Evolutionary conservation across 352 stramenopile species (phyloP).

Genomic region (Pythium rishiriense): DNA sequence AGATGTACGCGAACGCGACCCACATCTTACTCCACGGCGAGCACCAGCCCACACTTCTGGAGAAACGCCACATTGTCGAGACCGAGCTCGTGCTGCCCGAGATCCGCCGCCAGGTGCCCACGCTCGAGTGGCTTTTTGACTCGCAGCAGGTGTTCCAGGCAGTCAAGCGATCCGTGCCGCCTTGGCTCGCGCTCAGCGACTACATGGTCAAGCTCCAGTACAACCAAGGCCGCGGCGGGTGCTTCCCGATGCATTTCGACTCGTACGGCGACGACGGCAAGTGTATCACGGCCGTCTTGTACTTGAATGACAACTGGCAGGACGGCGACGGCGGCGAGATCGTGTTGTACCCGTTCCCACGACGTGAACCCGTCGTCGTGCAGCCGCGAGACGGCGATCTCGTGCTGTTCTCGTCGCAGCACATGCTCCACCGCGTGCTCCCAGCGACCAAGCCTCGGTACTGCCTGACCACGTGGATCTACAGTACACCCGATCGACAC

Average conservation of each 20-base stretch:
- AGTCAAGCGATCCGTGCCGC: conserved; percentile 33
- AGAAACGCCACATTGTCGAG: conserved; percentile 83
- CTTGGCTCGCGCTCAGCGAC: conserved; percentile 44
- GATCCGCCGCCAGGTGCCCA: conserved; percentile 37
- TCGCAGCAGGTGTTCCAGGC: conserved; percentile 50
- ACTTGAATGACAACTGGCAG: conserved; percentile 82
- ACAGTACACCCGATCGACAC: conserved; percentile 28
- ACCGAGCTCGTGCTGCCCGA: conserved; percentile 67
- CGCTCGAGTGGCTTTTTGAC: conserved; percentile 63
- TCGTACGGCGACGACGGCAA: conserved; percentile 83
- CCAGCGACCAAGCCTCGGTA: conserved; percentile 46
- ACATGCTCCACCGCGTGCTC: conserved; percentile 81
- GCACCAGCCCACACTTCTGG: conserved; percentile 43
- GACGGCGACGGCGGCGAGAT: conserved; percentile 76
- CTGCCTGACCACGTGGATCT: conserved; percentile 77
- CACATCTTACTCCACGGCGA: conserved; percentile 59
- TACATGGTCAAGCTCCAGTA: conserved; percentile 84
- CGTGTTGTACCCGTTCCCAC: conserved; percentile 79
- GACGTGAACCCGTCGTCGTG: conserved; percentile 39
- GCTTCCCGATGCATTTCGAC: conserved; percentile 88
- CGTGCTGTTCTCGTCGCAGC: conserved; percentile 78
- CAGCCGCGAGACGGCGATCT: conserved; percentile 60
- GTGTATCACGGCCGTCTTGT: conserved; percentile 80
- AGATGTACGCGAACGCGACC: conserved; percentile 79
- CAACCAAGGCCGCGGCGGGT: conserved; percentile 73